Conservation (phyloP, 2,329 filamentous ascomycete species). For the Aspergillus arachidicola region DNA sequence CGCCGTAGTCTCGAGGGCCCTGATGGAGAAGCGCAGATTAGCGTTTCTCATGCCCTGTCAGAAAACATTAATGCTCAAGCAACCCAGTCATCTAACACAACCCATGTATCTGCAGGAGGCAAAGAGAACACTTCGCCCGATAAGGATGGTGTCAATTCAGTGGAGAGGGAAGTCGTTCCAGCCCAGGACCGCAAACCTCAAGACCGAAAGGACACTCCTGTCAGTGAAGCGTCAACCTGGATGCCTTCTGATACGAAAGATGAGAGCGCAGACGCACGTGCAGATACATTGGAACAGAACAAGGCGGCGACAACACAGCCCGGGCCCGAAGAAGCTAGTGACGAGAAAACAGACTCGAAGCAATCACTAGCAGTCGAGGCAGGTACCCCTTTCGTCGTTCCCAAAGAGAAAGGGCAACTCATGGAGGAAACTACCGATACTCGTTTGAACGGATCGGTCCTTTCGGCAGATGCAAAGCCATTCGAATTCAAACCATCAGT, state of each 20-base stretch:
- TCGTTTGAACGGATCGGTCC: slow-evolving; percentile 52
- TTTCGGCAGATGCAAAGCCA: slow-evolving; percentile 71
- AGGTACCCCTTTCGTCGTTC: slow-evolving; percentile 1
- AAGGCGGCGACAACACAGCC: slow-evolving; percentile 10
- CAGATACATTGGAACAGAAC: slow-evolving; percentile 49
- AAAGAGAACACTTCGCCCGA: slow-evolving; percentile 41
- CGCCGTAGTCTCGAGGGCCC: slow-evolving; percentile 66
- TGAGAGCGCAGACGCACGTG: slow-evolving; percentile 46
- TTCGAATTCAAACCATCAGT: slow-evolving; percentile 58
- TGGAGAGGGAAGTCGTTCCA: slow-evolving; percentile 40
- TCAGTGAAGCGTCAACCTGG: slow-evolving; percentile 53
- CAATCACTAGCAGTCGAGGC: slow-evolving; percentile 7
- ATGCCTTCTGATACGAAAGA: slow-evolving; percentile 64
- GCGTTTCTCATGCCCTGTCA: slow-evolving; percentile 49
- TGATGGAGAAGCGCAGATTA: slow-evolving; percentile 76
- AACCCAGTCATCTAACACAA: slow-evolving; percentile 26
- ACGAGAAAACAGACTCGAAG: slow-evolving; percentile 19
- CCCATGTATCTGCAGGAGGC: slow-evolving; percentile 35
- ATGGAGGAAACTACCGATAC: slow-evolving; percentile 24
- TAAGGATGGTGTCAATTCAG: slow-evolving; percentile 38
- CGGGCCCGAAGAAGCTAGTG: slow-evolving; percentile 14
- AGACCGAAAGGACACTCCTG: slow-evolving; percentile 33
- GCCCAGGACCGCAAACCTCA: slow-evolving; percentile 41
- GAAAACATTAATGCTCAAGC: slow-evolving; percentile 33
- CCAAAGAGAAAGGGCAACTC: slow-evolving; percentile 18